Conservation (phyloP, 2,329 filamentous ascomycete genomes). For the Clathrospora elynae region DNA sequence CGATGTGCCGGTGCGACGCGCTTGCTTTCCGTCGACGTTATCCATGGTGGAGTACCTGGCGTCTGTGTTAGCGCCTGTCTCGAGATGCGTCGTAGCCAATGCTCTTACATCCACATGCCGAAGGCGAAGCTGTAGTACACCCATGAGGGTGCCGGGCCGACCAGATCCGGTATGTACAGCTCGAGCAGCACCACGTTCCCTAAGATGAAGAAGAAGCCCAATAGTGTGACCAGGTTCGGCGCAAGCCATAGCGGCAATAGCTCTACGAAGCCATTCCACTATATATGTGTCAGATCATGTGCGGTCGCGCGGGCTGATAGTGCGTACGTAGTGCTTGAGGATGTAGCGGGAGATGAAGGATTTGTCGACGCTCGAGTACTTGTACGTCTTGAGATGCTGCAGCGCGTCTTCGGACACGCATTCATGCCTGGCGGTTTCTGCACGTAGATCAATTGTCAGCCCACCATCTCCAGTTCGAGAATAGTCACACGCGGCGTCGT, state of each 20-base stretch:
- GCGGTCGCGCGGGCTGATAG: conserved; percentile 11
- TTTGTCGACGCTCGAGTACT: conserved; percentile 97
- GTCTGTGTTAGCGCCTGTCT: conserved; percentile 18
- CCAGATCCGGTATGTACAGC: conserved; percentile 83
- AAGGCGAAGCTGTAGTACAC: conserved; percentile 95
- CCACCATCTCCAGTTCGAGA: neutral
- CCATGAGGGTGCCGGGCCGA: conserved; percentile 88
- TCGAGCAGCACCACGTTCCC: conserved; percentile 77
- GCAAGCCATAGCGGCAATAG: conserved; percentile 93
- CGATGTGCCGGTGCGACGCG: conserved; percentile 89
- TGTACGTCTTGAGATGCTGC: conserved; percentile 90
- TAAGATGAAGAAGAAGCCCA: conserved; percentile 94
- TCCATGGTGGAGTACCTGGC: conserved; percentile 88
- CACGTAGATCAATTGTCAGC: conserved; percentile 16
- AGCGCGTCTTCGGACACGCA: conserved; percentile 87
- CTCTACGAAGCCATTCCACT: conserved; percentile 98
- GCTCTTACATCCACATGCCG: conserved; percentile 83
- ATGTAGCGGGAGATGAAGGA: conserved; percentile 93
- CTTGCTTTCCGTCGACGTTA: conserved; percentile 98
- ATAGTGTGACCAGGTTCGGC: conserved; percentile 94
- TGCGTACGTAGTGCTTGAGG: conserved; percentile 87
- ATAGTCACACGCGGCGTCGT: conserved; percentile 13
- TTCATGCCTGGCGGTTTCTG: conserved; percentile 69
- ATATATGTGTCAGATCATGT: conserved; percentile 36
- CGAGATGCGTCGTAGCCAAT: neutral